Evolutionary conservation across 2,329 filamentous ascomycete species (phyloP).

Genomic region (Aspergillus thermomutatus): DNA sequence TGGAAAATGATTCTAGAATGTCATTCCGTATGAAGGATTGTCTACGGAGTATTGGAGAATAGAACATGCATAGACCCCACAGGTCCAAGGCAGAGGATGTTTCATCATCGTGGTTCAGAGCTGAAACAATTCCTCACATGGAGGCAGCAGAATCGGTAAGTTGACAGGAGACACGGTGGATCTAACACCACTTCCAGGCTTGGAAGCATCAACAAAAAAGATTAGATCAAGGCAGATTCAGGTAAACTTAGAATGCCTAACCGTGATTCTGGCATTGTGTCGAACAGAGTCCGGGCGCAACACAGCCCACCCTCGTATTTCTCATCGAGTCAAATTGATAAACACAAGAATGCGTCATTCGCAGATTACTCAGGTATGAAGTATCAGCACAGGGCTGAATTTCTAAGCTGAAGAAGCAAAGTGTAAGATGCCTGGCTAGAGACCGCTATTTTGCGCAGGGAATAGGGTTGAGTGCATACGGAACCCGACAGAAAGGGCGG

Average conservation of each 20-base stretch:
- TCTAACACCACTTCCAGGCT: background rate
- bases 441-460: constrained; percentile 2
- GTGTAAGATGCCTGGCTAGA: background rate
- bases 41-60: too few relatives aligned
- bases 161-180: background rate
- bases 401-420: background rate
- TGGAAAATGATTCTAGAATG: background rate
- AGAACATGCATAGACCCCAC: background rate
- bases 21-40: background rate
- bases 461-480: constrained; percentile 6
- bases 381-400: background rate
- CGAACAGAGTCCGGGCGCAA: background rate
- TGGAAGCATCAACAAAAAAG: background rate
- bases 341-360: too few relatives aligned
- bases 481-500: constrained; percentile 6
- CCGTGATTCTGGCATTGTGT: background rate
- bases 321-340: background rate
- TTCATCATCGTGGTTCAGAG: background rate
- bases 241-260: background rate
- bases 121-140: background rate
- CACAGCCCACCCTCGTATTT: background rate
- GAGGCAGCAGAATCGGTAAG: too few relatives aligned
- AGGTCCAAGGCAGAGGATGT: background rate
- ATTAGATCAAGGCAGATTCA: background rate
- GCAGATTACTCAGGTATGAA: background rate